Evolutionary conservation across 345 rosid genomes (phyloP).

Genomic region (Crucihimalaya himalaica): DNA sequence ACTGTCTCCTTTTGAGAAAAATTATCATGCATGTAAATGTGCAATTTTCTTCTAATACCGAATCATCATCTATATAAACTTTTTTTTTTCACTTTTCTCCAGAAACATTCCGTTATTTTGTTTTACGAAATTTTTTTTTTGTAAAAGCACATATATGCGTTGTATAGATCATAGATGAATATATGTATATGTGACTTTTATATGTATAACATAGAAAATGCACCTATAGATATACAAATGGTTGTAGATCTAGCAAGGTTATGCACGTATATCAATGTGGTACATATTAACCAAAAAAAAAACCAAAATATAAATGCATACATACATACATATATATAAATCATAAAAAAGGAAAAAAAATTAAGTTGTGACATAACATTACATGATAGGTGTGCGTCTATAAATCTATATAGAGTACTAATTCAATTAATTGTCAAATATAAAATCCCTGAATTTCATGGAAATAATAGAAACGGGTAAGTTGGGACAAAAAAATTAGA

Average conservation of each 20-base stretch:
- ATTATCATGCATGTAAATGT: background rate
- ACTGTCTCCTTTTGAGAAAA: background rate
- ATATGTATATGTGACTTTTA: background rate
- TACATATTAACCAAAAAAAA: background rate
- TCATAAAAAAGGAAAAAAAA: background rate
- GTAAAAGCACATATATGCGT: background rate
- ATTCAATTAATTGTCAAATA: background rate
- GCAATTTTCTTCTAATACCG: background rate
- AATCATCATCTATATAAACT: background rate
- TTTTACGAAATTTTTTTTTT: background rate
- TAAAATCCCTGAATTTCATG: slow-evolving; percentile 16
- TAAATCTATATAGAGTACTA: slow-evolving; percentile 12
- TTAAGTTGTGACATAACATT: slow-evolving; percentile 22
- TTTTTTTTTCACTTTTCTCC: no score
- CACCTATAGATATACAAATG: background rate
- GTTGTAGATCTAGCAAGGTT: slow-evolving; percentile 1
- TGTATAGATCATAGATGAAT: background rate
- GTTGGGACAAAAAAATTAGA: slow-evolving; percentile 14
- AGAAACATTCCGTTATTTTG: no score
- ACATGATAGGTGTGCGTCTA: slow-evolving; percentile 29
- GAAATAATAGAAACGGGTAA: background rate
- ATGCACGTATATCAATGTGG: background rate
- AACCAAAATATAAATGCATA: background rate
- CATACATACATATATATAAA: background rate
- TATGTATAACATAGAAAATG: background rate